Conservation (phyloP, 257 asterid species). For the Knoxia roxburghii region DNA sequence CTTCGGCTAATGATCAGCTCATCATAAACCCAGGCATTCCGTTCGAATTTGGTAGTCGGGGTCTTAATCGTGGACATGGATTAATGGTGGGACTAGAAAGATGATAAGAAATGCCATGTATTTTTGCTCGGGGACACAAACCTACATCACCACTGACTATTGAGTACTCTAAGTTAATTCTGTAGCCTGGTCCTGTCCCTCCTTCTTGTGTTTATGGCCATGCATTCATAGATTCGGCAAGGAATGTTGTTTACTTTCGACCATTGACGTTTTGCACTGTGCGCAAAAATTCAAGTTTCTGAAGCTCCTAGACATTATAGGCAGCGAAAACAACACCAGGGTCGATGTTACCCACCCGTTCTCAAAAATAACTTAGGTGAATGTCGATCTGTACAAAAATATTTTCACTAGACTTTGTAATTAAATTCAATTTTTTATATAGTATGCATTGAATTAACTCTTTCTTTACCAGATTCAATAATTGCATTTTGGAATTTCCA, state of each 20-base stretch:
- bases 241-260: too few species aligned
- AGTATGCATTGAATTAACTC: too few species aligned
- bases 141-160: not conserved
- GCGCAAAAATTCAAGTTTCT: constrained; percentile 27
- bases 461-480: too few species aligned
- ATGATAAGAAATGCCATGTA: not conserved
- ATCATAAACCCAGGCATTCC: too few species aligned
- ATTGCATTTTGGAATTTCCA: constrained; percentile 31
- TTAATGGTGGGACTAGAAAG: too few species aligned
- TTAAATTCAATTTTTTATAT: too few species aligned
- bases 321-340: constrained; percentile 21
- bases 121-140: not conserved
- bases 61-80: too few species aligned
- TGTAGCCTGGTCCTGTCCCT: not conserved
- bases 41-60: too few species aligned
- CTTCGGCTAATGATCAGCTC: too few species aligned
- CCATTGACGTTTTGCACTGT: constrained; percentile 21
- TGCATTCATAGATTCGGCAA: too few species aligned
- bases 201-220: not conserved
- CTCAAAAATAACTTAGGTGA: constrained; percentile 14
- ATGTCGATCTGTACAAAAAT: too few species aligned
- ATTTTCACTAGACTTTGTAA: too few species aligned
- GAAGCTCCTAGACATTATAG: constrained; percentile 15
- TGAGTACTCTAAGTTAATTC: not conserved
- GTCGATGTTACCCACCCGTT: not conserved